Base-by-base conservation (phyloP, 345 rosid genomes). In the Linum tenue region DNA sequence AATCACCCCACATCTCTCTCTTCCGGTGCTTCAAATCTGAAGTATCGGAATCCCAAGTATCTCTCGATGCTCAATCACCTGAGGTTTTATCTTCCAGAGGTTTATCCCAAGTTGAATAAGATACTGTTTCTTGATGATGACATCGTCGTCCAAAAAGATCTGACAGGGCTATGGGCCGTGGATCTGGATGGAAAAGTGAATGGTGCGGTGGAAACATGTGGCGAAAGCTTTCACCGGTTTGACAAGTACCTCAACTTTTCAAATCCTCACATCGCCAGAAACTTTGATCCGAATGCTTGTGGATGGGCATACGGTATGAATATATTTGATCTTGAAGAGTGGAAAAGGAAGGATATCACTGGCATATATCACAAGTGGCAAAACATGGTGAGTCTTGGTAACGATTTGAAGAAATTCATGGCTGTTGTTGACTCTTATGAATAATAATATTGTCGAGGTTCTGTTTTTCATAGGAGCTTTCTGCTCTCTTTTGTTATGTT, bases 261-360 rank as follows among this genome's bases (percentile, higher is more conserved):
- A 36, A 94, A 94, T 76, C 99, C 90, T 68, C 91, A 88, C 72
- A 94, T 94, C 69, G 82, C 97, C 0, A 84, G 87, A 63, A 84
- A 85, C 77, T 94, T 94, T 68, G 76, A 94, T 69, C 99, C 99
- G 43, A 90, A 90, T 76, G 99, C 96, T 69, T 94, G 97, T 78
- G 99, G 99, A 14, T 94, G 99, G 99, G 99, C 99, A 4, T 94
- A 94, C 65, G 99, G 99, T 56, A 94, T 94, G 99, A 94, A 94
- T 77, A 75, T 94, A 70, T 94, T 94, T 74, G 99, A 94, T 76
- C 83, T 94, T 14, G 77, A 79, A 63, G 97, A 77, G 72, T 94
- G 99, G 99, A 90, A 90, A 81, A 88, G 67, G 81, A 84, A 82
- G 85, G 96, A 94, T 69, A 94, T 94, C 53, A 94, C 97, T 5